Base-by-base conservation (phyloP, 768 basidiomycete species). In the Podaxis carcinomalis region DNA sequence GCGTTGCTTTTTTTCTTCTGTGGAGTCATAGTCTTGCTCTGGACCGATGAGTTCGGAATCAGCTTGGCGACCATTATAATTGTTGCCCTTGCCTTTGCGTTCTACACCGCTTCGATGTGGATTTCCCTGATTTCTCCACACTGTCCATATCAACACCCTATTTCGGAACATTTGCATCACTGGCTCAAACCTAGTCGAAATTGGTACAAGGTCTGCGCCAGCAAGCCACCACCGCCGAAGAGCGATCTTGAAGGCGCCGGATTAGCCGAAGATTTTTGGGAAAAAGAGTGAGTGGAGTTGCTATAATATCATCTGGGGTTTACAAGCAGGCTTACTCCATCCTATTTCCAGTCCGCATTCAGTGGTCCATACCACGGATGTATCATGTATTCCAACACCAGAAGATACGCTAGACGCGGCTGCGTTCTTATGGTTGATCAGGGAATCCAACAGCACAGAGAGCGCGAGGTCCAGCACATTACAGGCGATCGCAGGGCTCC, bases 1-100 rank as follows among this genome's bases (percentile, higher is more conserved):
- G 74, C 78, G 3, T 69, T 79, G n/a, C 64, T 78, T 5, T 61
- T 79, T 23, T 78, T 79, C 63, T 78, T 79, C 40, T 74, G 75
- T 11, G 77, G 78, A 14, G 66, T 78, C 5, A 66, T 78, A n/a
- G 68, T 78, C 14, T 65, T 78, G n/a, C 66, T 79, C 11, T 77
- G 77, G 76, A 72, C 74, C 1, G 69, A 72, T 1, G 71, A 77
- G 53, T 61, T 70, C 11, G 69, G 64, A 13, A 73, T 75, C 46
- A 73, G 72, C 14, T 59, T 74, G 7, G 67, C 71, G 0, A 78
- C 74, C 10, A 72, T 71, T 56, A 56, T 71, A 7, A 75, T 78
- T 36, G 73, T 75, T 11, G 68, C 69, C 2, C 61, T 75, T 27
- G 76, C 74, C 2, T 77, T 75, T 56, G 61, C 63, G 5, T 75